Conservation (phyloP, 2,329 filamentous ascomycete genomes). For the Penicillium occitanis region DNA sequence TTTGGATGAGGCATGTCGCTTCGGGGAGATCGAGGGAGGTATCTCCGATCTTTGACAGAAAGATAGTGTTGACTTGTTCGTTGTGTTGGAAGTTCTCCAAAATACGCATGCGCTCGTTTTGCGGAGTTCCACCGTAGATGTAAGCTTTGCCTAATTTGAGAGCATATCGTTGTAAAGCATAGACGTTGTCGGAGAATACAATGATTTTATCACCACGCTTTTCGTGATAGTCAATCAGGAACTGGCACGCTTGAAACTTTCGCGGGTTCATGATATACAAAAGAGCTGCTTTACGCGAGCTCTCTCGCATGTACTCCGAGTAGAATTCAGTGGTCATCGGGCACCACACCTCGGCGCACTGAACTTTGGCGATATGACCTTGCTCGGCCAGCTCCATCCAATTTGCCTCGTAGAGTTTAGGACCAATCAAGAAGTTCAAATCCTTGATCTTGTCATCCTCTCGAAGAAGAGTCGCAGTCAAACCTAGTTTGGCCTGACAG, state of each 20-base stretch:
- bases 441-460: constrained; percentile 99
- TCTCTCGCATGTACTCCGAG: constrained; percentile 79
- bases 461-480: constrained; percentile 89
- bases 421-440: constrained; percentile 94
- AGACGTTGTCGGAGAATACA: constrained; percentile 97
- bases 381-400: constrained; percentile 99
- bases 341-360: constrained; percentile 98
- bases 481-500: constrained; percentile 88
- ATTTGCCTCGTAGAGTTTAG: constrained; percentile 96
- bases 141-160: constrained; percentile 80
- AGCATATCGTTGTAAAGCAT: constrained; percentile 83
- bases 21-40: constrained; percentile 97
- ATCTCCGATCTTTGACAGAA: constrained; percentile 95
- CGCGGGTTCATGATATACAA: constrained; percentile 97
- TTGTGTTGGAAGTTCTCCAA: constrained; percentile 96
- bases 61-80: constrained; percentile 83
- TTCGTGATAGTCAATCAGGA: constrained; percentile 97
- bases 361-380: constrained; percentile 93
- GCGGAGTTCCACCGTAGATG: constrained; percentile 85
- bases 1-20: constrained; percentile 94
- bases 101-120: constrained; percentile 80
- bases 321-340: constrained; percentile 99
- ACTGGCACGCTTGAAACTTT: constrained; percentile 97
- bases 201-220: constrained; percentile 95
- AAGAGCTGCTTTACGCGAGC: constrained; percentile 64